These are phyloP conservation scores for Hebeloma cylindrosporum DNA, from an alignment of 768 basidiomycete genomes.

Conservation along the genomic window DNA sequence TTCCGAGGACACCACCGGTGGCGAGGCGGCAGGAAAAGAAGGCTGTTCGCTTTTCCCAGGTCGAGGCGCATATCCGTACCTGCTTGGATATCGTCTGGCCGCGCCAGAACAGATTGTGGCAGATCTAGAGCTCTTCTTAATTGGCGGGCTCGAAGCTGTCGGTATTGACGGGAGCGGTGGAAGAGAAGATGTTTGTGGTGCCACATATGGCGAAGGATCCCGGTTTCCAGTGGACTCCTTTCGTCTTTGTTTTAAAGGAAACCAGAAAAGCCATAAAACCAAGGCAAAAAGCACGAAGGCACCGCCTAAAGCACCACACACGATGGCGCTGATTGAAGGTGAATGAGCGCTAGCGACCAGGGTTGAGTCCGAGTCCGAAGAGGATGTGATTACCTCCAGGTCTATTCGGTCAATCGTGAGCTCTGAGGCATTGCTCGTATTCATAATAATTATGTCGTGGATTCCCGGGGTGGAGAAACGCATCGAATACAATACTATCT, in stretches of 20 bases:
- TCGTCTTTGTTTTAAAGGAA: constrained; percentile 6
- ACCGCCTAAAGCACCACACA: constrained; percentile 43
- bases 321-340: constrained; percentile 33
- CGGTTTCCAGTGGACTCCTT: background rate
- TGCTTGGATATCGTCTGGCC: too few species aligned
- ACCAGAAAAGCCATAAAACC: constrained; percentile 14
- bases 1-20: too few species aligned
- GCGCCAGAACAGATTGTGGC: too few species aligned
- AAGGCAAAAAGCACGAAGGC: constrained; percentile 26
- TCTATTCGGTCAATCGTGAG: constrained; percentile 29
- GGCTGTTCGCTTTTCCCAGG: background rate
- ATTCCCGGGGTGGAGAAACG: constrained; percentile 22
- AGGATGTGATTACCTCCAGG: constrained; percentile 16
- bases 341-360: background rate
- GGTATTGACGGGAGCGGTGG: background rate
- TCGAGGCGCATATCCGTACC: background rate
- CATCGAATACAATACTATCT: constrained; percentile 26
- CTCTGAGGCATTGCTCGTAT: constrained; percentile 25
- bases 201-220: background rate
- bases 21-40: background rate
- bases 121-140: too few species aligned
- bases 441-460: constrained; percentile 30
- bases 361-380: background rate
- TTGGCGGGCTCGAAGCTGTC: too few species aligned
- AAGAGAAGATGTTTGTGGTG: background rate